These are phyloP conservation scores for Xylariaceae sp. DNA, from an alignment of 2,329 filamentous ascomycete species.

Conservation along the genomic window DNA sequence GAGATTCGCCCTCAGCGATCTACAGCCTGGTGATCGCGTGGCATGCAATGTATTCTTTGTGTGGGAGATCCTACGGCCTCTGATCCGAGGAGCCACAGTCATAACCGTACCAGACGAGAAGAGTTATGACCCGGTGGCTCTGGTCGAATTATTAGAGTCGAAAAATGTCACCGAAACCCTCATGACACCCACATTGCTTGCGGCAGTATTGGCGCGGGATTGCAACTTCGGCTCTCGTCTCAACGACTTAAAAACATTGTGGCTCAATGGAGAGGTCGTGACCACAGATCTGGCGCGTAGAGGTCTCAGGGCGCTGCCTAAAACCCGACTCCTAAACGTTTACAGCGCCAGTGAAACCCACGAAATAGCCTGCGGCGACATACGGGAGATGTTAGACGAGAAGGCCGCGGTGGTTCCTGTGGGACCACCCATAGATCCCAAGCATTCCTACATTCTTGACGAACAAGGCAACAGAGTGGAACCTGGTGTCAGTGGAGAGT, in stretches of 20 bases:
- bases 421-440: slow-evolving; percentile 61
- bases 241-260: slow-evolving; percentile 63
- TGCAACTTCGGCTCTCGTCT: slow-evolving; percentile 58
- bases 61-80: slow-evolving; percentile 75
- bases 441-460: slow-evolving; percentile 67
- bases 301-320: slow-evolving; percentile 61
- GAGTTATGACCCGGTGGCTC: slow-evolving; percentile 70
- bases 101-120: slow-evolving; percentile 69
- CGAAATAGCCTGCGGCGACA: slow-evolving; percentile 72
- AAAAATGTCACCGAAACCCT: slow-evolving; percentile 71
- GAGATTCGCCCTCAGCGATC: slow-evolving; percentile 64
- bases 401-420: slow-evolving; percentile 67
- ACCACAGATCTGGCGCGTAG: slow-evolving; percentile 69
- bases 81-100: slow-evolving; percentile 70
- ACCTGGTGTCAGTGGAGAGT: slow-evolving; percentile 60
- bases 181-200: slow-evolving; percentile 75
- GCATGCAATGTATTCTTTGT: slow-evolving; percentile 88
- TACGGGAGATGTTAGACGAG: slow-evolving; percentile 59
- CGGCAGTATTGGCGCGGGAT: slow-evolving; percentile 67
- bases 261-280: slow-evolving; percentile 80
- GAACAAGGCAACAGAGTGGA: slow-evolving; percentile 61
- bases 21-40: slow-evolving; percentile 67
- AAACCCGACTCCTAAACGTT: slow-evolving; percentile 67
- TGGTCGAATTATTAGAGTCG: slow-evolving; percentile 63
- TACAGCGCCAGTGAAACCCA: slow-evolving; percentile 82